phyloP scores from a whole-genome alignment of 345 rosid species.

The Rhodamnia rubescens region DNA sequence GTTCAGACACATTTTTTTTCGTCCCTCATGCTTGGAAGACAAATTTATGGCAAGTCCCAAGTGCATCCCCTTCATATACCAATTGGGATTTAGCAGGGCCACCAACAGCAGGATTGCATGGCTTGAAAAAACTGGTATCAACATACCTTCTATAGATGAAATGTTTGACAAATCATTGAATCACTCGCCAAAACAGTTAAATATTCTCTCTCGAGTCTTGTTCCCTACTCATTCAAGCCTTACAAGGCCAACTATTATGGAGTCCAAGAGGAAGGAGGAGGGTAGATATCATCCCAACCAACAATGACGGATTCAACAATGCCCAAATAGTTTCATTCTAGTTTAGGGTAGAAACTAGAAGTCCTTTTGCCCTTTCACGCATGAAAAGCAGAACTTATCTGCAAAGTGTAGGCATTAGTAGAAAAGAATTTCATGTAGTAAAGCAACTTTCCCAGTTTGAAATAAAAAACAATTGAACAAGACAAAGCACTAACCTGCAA shows the following conservation, averaged over 20 bases:
- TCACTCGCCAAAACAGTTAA: too few relatives aligned
- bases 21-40: not conserved
- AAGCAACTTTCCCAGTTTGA: not conserved
- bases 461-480: not conserved
- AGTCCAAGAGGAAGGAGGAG: not conserved
- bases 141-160: not conserved
- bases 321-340: not conserved
- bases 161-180: not conserved
- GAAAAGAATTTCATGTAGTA: not conserved
- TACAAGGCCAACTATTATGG: not conserved
- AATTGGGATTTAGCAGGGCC: conserved; percentile 94
- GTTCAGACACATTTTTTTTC: not conserved
- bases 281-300: not conserved
- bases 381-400: not conserved
- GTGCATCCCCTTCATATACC: conserved; percentile 96
- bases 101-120: conserved; percentile 99
- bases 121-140: conserved; percentile 23
- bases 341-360: not conserved
- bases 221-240: not conserved
- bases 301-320: not conserved
- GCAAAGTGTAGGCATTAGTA: not conserved
- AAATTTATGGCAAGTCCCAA: conserved; percentile 6
- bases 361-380: not conserved
- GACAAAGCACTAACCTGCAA: conserved; percentile 55
- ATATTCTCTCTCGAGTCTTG: not conserved